Evolutionary conservation across 1,139 yeast species (phyloP), one percentile per base, ranked within the genome.

Genomic region (Casaregolazyma suthepensis): DNA sequence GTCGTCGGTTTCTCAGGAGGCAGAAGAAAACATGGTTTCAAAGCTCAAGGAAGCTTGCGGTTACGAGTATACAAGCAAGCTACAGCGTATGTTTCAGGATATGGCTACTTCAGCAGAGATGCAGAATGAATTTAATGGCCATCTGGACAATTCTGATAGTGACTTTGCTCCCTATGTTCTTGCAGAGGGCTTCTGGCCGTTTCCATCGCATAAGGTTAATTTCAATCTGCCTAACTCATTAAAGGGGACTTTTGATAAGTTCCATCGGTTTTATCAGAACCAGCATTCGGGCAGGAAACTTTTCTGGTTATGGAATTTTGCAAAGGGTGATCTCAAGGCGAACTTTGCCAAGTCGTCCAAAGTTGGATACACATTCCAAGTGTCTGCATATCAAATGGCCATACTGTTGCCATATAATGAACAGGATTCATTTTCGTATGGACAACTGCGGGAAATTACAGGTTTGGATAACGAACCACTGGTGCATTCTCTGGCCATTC

Each of bases 21-120:
- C 90, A 58, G 99, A 94, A 72, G 94, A 89, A 61, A 75, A 82
- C 56, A 85, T 94, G 62, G 88, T 94, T 57, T 89, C 90, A 64
- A 81, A 87, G 64, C 78, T 94, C 60, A 95, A 91, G 68, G 88
- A 87, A 57, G 96, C 87, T 59, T 91, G 94, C 70, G 91, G 96
- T 19, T 78, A 85, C 66, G 99, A 93, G 64, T 94, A 90, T 69
- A 91, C 98, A 1, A 85, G 90, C 55, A 93, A 90, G 68, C 87
- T 94, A 72, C 89, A 96, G 45, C 87, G 91, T 64, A 94, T 94
- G 99, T 91, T 94, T 71, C 88, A 87, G 66, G 99, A 94, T 71
- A 89, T 94, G 78, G 81, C 87, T 63, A 82, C 94, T 2, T 89
- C 96, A 0, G 83, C 82, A 58, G 95, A 89, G 57, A 77, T 93